Evolutionary conservation across 148 eudicot species (phyloP).

Genomic region (Camellia sinensis): DNA sequence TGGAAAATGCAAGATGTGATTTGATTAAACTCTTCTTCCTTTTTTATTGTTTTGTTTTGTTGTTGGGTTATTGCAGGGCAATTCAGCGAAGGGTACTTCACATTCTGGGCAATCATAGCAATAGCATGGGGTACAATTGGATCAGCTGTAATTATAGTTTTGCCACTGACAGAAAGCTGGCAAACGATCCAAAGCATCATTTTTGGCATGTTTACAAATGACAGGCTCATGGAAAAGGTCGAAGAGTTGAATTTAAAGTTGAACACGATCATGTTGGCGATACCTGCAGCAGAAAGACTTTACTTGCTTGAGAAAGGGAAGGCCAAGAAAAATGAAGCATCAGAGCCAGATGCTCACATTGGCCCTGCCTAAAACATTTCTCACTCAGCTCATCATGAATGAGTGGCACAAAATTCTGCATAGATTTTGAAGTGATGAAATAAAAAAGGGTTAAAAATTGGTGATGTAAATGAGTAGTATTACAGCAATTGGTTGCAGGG

Average conservation of each 20-base stretch:
- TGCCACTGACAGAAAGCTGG: constrained; percentile 92
- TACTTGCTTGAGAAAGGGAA: constrained; percentile 69
- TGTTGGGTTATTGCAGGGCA: constrained; percentile 41
- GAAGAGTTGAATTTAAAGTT: constrained; percentile 66
- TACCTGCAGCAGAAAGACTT: constrained; percentile 75
- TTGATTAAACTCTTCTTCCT: too few relatives aligned
- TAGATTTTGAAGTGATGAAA: background rate
- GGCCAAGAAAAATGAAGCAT: constrained; percentile 50
- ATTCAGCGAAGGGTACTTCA: constrained; percentile 74
- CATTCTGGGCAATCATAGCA: constrained; percentile 82
- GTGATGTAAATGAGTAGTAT: too few relatives aligned
- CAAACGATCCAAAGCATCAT: constrained; percentile 54
- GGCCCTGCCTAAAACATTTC: constrained; percentile 9
- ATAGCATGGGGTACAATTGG: constrained; percentile 94
- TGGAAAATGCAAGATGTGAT: too few relatives aligned
- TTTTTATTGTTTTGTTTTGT: too few relatives aligned
- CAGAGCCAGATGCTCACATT: constrained; percentile 13
- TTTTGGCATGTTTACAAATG: constrained; percentile 75
- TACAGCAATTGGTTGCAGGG: constrained; percentile 34
- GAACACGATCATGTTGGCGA: constrained; percentile 47
- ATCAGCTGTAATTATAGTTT: constrained; percentile 68
- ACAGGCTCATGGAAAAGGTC: constrained; percentile 56
- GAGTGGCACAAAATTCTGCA: background rate
- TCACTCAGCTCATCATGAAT: background rate
- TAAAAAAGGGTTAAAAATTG: background rate